Evolutionary conservation across 2,329 filamentous ascomycete species (phyloP), one percentile per base, ranked within the genome.

Genomic region (Dothideomycetes sp.): DNA sequence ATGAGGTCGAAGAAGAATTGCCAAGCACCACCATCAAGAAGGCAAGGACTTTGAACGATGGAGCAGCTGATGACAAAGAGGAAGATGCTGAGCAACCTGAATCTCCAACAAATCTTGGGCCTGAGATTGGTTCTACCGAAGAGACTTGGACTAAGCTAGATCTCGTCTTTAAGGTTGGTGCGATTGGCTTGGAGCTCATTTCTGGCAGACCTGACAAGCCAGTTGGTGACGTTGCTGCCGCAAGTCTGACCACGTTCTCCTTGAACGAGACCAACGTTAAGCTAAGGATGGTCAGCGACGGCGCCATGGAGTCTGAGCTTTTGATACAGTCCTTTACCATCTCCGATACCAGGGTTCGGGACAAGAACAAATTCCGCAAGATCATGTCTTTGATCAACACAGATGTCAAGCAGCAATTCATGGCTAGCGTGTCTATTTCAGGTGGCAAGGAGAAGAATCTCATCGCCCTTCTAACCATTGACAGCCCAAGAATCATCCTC

Each of bases 321-420:
- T 72, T 94, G 27, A 87, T 98, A 12, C 82, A 91, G 44, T 91
- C 89, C 0, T 95, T 98, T 58, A 94, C 87, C 0, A 94, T 96
- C 48, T 77, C 84, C 41, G 91, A 99, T 58, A 95, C 83, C 47
- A 80, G 93, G n/a, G 79, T 78, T 4, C 75, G 77, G 39, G 88
- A 94, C 51, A 84, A 81, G 4, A 98, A 95, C 66, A 95, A 94
- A 56, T 99, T 93, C 70, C 79, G 87, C 37, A 93, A 89, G 59
- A 95, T 98, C 63, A 96, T 98, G 91, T 88, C 88, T 2, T 80
- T 94, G 40, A 87, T 88, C 54, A 96, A 95, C 60, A 89, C 87
- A 50, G 82, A 88, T 41, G 87, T 91, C 40, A 75, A 78, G 34
- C 88, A 96, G 58, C 93, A 99, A 52, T 88, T 98, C 54, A 98